Conservation (phyloP, 1,284 basidiomycete genomes). For the Coniophora puteana region DNA sequence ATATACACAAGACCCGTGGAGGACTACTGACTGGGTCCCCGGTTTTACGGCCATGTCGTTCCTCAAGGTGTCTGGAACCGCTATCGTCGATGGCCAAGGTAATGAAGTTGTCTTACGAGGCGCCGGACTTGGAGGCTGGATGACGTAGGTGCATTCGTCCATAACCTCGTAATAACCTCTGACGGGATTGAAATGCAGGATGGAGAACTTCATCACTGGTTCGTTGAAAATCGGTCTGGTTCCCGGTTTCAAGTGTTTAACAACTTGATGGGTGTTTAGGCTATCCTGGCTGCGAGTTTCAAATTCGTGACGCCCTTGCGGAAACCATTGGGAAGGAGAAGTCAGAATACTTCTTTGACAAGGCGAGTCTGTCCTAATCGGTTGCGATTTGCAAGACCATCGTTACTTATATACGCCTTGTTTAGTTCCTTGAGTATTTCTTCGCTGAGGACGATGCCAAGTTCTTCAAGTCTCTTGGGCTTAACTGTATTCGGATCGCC, state of each 20-base stretch:
- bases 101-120: constrained; percentile 29
- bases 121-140: constrained; percentile 32
- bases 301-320: constrained; percentile 35
- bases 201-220: constrained; percentile 30
- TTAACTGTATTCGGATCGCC: constrained; percentile 48
- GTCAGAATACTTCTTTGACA: constrained; percentile 43
- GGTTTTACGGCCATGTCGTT: constrained; percentile 7
- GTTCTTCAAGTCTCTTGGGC: constrained; percentile 44
- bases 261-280: constrained; percentile 13
- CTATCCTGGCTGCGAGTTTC: constrained; percentile 34
- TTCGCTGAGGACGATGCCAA: constrained; percentile 46
- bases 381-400: not conserved
- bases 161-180: not conserved
- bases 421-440: constrained; percentile 51
- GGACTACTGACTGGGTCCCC: no score
- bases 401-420: no score
- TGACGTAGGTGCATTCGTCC: constrained; percentile 20
- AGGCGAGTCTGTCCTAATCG: constrained; percentile 19
- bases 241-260: not conserved
- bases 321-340: constrained; percentile 37
- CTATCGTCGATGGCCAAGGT: constrained; percentile 26
- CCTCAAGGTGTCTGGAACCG: constrained; percentile 8
- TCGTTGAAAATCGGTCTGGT: not conserved
- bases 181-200: constrained; percentile 8
- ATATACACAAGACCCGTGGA: no score